Evolutionary conservation across 768 basidiomycete genomes (phyloP).

Genomic region (Coprinopsis marcescibilis): DNA sequence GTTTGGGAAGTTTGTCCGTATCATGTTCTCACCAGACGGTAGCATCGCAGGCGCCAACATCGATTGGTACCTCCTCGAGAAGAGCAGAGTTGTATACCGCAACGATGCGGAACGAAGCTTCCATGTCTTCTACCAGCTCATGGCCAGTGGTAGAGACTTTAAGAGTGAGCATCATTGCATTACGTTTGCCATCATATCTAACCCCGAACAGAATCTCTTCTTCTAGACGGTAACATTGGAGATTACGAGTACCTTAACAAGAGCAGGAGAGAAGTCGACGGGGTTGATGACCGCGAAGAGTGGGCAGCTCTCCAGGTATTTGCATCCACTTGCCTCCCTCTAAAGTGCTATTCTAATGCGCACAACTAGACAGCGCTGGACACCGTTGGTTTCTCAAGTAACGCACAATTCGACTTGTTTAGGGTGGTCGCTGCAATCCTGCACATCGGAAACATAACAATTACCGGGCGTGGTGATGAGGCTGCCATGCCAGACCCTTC

Average conservation of each 20-base stretch:
- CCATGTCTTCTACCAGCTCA: conserved; percentile 94
- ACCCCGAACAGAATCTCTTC: conserved; percentile 49
- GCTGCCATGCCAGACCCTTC: conserved; percentile 73
- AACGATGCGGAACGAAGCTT: conserved; percentile 89
- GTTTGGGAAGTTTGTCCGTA: conserved; percentile 97
- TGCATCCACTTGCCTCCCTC: not conserved
- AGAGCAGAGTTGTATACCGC: conserved; percentile 87
- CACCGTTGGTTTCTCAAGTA: conserved; percentile 78
- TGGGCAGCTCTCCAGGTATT: conserved; percentile 73
- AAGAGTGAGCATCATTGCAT: conserved; percentile 44
- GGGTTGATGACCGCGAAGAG: conserved; percentile 87
- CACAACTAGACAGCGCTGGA: conserved; percentile 66
- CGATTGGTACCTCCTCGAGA: conserved; percentile 98
- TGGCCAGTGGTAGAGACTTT: conserved; percentile 68
- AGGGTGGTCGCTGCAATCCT: conserved; percentile 90
- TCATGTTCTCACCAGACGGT: conserved; percentile 88
- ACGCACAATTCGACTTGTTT: conserved; percentile 90
- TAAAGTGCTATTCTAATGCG: conserved; percentile 4
- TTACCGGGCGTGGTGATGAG: conserved; percentile 75
- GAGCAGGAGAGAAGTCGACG: conserved; percentile 88
- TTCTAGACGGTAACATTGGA: conserved; percentile 68
- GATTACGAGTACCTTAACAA: conserved; percentile 91
- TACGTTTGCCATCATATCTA: conserved; percentile 6
- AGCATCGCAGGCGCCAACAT: conserved; percentile 97
- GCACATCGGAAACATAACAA: conserved; percentile 90